phyloP scores from a whole-genome alignment of 208 protist species.

The Trypanosoma scelopori region DNA sequence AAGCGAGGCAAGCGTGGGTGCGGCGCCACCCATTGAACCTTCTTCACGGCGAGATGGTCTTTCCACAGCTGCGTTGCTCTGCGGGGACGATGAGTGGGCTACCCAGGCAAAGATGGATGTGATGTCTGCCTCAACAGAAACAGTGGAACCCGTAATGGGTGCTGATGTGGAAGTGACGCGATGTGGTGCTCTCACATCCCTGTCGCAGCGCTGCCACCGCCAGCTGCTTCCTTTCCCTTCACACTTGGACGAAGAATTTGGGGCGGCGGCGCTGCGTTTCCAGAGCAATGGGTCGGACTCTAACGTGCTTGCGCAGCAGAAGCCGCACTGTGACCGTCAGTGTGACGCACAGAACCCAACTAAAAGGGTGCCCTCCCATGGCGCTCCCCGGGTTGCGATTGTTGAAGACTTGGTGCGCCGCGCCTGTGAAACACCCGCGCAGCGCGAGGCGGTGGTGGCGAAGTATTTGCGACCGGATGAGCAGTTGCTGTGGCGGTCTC shows the following conservation, averaged over 20 bases:
- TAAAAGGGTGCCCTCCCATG: neutral
- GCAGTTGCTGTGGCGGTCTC: neutral
- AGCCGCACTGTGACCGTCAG: neutral
- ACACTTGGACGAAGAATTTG: neutral
- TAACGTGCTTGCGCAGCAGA: neutral
- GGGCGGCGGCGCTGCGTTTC: neutral
- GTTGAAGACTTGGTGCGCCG: neutral
- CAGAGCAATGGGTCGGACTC: neutral
- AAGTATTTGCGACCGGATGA: slow-evolving; percentile 10
- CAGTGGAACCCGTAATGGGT: no score
- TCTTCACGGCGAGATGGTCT: neutral
- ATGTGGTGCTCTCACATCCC: no score
- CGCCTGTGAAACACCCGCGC: neutral
- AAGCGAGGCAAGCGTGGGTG: slow-evolving; percentile 4
- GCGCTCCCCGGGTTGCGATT: neutral
- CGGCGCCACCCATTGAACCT: neutral
- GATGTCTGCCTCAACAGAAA: no score
- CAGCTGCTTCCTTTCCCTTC: neutral
- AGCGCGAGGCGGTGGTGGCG: slow-evolving; percentile 2
- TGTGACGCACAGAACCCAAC: neutral
- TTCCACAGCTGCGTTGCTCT: neutral
- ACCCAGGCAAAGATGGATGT: no score
- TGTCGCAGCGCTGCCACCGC: neutral
- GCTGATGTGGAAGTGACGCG: no score
- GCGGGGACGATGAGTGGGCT: no score